phyloP scores from a whole-genome alignment of 805 yeast species.

The Helenozyma baotianmanensis region DNA sequence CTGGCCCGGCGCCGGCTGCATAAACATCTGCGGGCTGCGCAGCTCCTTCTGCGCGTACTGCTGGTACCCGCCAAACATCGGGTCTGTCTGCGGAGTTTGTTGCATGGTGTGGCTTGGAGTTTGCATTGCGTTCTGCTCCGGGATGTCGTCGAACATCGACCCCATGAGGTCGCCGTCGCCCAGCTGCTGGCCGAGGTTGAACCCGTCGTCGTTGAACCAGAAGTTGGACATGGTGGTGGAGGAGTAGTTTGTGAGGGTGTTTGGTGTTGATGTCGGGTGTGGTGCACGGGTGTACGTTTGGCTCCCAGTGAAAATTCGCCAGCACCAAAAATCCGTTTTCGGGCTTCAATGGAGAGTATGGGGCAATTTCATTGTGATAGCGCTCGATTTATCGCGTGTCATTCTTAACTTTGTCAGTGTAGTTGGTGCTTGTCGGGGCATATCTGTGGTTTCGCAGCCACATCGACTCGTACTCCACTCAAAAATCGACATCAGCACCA shows the following conservation, averaged over 20 bases:
- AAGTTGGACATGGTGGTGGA: conserved; percentile 12
- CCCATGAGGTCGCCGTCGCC: conserved; percentile 9
- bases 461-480: no score
- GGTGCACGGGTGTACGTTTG: no score
- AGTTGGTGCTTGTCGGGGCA: no score
- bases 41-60: conserved; percentile 2
- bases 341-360: no score
- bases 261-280: no score
- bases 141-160: conserved; percentile 12
- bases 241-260: conserved; percentile 2
- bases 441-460: no score
- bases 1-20: conserved; percentile 9
- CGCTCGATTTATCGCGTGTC: no score
- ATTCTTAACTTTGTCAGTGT: no score
- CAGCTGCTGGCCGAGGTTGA: conserved; percentile 6
- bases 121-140: not conserved
- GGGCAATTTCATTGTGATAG: no score
- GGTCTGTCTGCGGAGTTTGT: not conserved
- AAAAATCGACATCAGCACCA: no score
- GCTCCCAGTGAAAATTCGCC: no score
- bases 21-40: conserved; percentile 20
- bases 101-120: not conserved
- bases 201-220: conserved; percentile 18
- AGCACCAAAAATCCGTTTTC: no score
- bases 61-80: not conserved